Percentiles rank a stretch among this genome's conserved stretches.
Conservation (phyloP, 208 protist species). For the Acanthamoeba lenticulata region DNA sequence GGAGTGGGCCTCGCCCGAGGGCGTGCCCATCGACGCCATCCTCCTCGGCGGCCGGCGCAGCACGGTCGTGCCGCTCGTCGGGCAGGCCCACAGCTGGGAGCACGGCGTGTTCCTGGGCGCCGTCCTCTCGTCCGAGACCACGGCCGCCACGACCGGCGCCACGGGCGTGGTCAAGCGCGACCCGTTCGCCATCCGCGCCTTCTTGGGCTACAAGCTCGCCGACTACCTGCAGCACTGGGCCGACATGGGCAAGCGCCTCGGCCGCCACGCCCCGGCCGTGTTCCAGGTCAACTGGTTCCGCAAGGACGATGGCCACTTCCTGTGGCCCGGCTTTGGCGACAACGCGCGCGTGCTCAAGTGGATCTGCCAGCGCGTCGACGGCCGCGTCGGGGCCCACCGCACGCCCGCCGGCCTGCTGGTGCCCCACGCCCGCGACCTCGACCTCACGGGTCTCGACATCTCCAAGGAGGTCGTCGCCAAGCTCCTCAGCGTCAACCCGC, state of each 20-base stretch:
- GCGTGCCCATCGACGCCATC: conserved; percentile 88
- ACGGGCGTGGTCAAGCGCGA: conserved; percentile 81
- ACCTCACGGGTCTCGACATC: conserved; percentile 79
- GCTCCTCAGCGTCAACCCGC: conserved; percentile 79
- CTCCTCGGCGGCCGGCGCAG: conserved; percentile 87
- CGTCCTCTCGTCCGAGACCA: conserved; percentile 83
- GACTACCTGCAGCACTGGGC: conserved; percentile 90
- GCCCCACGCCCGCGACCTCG: conserved; percentile 67
- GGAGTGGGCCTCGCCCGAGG: conserved; percentile 76
- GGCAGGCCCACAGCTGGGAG: conserved; percentile 85
- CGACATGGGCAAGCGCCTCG: conserved; percentile 72
- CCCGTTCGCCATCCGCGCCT: conserved; percentile 90
- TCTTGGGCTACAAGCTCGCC: conserved; percentile 90
- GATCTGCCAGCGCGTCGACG: conserved; percentile 76
- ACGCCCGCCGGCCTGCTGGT: conserved; percentile 80
- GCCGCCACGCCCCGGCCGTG: conserved; percentile 81
- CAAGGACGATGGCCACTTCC: conserved; percentile 77
- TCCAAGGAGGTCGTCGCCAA: conserved; percentile 56
- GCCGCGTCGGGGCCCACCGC: neutral
- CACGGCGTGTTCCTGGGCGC: conserved; percentile 88
- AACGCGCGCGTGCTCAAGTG: conserved; percentile 87
- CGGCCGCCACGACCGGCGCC: conserved; percentile 81
- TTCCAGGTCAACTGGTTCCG: conserved; percentile 92
- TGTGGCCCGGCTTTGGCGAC: conserved; percentile 91
- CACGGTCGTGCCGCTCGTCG: conserved; percentile 84